Conservation (phyloP, 441 rosid species). For the Adansonia grandidieri region DNA sequence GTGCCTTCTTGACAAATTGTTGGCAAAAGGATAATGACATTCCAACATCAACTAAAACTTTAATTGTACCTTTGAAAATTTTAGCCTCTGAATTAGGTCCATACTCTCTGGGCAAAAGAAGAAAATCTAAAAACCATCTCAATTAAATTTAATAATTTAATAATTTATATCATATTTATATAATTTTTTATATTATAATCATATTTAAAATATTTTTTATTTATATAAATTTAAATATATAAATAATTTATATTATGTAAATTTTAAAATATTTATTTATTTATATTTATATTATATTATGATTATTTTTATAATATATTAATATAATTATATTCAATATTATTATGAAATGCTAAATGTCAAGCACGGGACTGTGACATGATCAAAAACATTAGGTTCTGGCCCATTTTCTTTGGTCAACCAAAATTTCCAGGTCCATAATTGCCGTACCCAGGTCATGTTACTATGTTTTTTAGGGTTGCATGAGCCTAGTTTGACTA, state of each 20-base stretch:
- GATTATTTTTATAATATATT: too few species aligned
- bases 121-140: too few species aligned
- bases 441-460: not conserved
- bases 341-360: not conserved
- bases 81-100: not conserved
- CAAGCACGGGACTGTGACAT: not conserved
- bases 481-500: not conserved
- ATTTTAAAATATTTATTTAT: too few species aligned
- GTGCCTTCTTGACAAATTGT: slow-evolving; percentile 12
- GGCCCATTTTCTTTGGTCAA: not conserved
- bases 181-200: too few species aligned
- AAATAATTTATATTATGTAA: too few species aligned
- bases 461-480: not conserved
- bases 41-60: not conserved
- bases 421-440: not conserved
- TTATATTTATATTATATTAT: too few species aligned
- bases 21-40: slow-evolving; percentile 21
- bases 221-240: too few species aligned
- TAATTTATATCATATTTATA: too few species aligned
- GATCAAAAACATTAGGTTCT: not conserved
- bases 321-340: too few species aligned
- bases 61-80: not conserved
- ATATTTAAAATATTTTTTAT: too few species aligned
- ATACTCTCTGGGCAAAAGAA: too few species aligned
- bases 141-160: too few species aligned